Conservation (phyloP, 2,329 filamentous ascomycete genomes). For the Trichoderma breve region DNA sequence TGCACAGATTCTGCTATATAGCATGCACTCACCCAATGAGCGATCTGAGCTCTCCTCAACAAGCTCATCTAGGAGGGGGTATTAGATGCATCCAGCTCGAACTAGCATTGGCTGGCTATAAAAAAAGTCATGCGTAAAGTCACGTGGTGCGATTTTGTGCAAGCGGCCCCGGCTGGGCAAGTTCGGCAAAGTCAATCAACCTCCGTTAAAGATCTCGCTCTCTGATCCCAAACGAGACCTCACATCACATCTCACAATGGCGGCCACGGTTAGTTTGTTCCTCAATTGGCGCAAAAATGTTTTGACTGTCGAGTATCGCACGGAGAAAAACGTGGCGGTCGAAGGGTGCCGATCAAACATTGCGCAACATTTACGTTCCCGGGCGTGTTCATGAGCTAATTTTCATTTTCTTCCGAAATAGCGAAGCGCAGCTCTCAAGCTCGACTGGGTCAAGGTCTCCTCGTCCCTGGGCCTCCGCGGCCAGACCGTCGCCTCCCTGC, state of each 20-base stretch:
- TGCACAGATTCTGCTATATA: neutral
- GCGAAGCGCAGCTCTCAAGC: conserved; percentile 97
- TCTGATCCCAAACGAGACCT: conserved; percentile 45
- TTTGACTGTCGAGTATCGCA: neutral
- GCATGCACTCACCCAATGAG: neutral
- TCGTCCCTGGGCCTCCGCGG: conserved; percentile 93
- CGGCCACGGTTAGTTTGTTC: conserved; percentile 64
- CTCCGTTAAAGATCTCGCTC: conserved; percentile 48
- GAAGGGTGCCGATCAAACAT: neutral
- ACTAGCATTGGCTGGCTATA: neutral
- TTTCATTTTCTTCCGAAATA: conserved; percentile 48
- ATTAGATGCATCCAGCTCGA: neutral
- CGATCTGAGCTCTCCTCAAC: neutral
- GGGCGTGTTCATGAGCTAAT: conserved; percentile 50
- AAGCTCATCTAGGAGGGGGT: neutral
- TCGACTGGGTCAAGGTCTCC: conserved; percentile 97
- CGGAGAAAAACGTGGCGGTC: neutral
- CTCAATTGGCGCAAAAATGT: conserved; percentile 28
- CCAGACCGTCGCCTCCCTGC: conserved; percentile 85
- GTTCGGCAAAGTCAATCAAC: conserved; percentile 47
- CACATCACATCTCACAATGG: conserved; percentile 55
- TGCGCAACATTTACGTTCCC: conserved; percentile 21
- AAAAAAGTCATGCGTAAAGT: conserved; percentile 13
- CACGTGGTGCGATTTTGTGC: conserved; percentile 34
- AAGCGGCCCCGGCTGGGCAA: conserved; percentile 33